Conservation (phyloP, 768 basidiomycete species). For the Harrya chromipes region DNA sequence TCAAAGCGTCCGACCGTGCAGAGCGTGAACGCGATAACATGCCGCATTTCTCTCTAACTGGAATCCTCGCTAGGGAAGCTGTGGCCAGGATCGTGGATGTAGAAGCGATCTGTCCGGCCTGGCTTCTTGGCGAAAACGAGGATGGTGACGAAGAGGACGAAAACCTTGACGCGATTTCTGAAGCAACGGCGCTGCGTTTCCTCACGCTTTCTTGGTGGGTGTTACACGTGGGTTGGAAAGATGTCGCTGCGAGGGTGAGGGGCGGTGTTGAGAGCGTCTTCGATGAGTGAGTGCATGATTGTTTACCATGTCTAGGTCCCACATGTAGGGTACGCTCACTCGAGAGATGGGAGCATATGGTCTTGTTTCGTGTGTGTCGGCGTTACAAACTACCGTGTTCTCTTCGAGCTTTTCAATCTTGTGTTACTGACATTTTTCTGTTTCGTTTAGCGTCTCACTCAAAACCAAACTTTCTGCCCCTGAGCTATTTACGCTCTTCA, state of each 20-base stretch:
- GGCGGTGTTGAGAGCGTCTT: conserved; percentile 80
- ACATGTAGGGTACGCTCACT: background rate
- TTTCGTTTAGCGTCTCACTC: conserved; percentile 63
- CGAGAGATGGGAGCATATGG: background rate
- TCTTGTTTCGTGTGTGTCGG: background rate
- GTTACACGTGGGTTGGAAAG: conserved; percentile 88
- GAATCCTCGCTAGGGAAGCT: conserved; percentile 26
- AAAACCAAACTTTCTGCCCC: conserved; percentile 69
- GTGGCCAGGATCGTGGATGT: conserved; percentile 24
- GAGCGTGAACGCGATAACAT: conserved; percentile 45
- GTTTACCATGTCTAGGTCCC: background rate
- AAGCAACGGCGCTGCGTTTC: conserved; percentile 75
- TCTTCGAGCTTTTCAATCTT: background rate
- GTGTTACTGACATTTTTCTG: conserved; percentile 10
- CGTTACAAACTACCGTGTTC: background rate
- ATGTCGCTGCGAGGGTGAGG: conserved; percentile 69
- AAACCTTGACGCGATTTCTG: conserved; percentile 40
- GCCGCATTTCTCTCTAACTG: conserved; percentile 31
- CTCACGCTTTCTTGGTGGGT: conserved; percentile 93
- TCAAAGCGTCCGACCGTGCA: conserved; percentile 58
- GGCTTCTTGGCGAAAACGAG: conserved; percentile 23
- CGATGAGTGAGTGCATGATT: conserved; percentile 57
- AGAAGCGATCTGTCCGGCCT: conserved; percentile 24
- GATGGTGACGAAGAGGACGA: conserved; percentile 28
- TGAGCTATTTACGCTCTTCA: conserved; percentile 66